Base-by-base conservation (phyloP, 1,139 yeast genomes). In the Magnusiomyces magnusii region DNA sequence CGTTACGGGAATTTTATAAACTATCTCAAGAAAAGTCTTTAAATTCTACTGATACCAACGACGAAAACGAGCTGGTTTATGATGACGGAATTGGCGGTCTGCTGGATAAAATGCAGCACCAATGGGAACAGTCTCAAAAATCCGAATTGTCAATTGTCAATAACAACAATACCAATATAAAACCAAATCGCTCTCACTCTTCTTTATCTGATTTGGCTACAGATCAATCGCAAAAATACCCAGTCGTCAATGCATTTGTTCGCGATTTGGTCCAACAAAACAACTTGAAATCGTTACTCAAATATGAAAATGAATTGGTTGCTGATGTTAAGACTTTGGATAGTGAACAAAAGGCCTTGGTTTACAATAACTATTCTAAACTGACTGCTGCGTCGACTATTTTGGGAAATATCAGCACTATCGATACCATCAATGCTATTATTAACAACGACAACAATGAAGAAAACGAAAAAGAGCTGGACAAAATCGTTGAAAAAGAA, bases 261-360 rank as follows among this genome's bases (percentile, higher is more conserved):
- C 60, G 65, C 21, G 61, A 61, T 17, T 60, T 72, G 25, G 63
- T 71, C 2, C 62, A 61, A 15, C 65, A 65, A n/a, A 58, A 61
- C 58, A 67, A 66, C 27, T 60, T 73, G 28, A 64, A 67, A 57
- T 65, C 63, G 10, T 65, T 75, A 21, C 61, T 75, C 27, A 62
- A 62, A 57, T 65, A 67, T 9, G 75, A 71, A 51, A 73, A 70
- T 59, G 65, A 66, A 56, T 66, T 75, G 54, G 62, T 68, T 41
- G 67, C 64, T 34, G 77, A 75, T 50, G 67, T 74, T 34, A 65
- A 71, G 31, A 68, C 72, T 3, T 67, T 76, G 36, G 76, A 75
- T 49, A 73, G 76, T 55, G 78, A 75, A 56, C 76, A 75, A 54
- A 76, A 76, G 62, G 76, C 78, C 21, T 68, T 76, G 34, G 78